Base-by-base conservation (phyloP, 805 yeast species). In the Nakazawaea sp. region DNA sequence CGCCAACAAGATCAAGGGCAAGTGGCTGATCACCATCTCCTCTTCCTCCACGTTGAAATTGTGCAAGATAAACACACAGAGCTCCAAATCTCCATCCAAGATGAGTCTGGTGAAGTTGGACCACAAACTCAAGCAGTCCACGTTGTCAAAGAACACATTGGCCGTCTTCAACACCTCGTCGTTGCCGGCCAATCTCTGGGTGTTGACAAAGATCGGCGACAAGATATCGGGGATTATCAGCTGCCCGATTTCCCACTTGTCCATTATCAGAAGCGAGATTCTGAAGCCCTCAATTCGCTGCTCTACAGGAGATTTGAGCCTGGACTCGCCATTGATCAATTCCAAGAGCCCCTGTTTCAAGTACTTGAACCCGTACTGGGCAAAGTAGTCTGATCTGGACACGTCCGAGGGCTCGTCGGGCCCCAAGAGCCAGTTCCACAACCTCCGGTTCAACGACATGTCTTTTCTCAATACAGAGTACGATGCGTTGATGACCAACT, bases 391-490 rank as follows among this genome's bases (percentile, higher is more conserved):
- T 4, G 70, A 55, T 39, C 78, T 56, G 5, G 63, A 43, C 18
- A 58, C 41, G 18, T 39, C 27, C 16, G 10, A 27, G 18, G 24
- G 33, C 18, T 33, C 31, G 13, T 79, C 87, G 2, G 96, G 92
- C 0, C 97, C 97, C 20, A 90, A 58, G 6, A 92, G 61, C 95
- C 96, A 92, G 42, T 72, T 79, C 96, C 97, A 89, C 16, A 92
- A 66, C 49, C 99, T 71, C 57, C 98, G 70, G 56, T 92, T 92
- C 42, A 92, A 68, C 7, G 97, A 87, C 96, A 92, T 87, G 56
- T 92, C 99, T 47, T 79, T 80, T 31, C 81, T 75, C 30, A 87
- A 61, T 2, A 92, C 81, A 0, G 89, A 78, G 9, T 68, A 58
- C 18, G 87, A 71, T 27, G 88, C 80, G 8, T 77, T 65, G 57